A percentile compares a stretch with the other conserved stretches of the same genome.
phyloP scores from a whole-genome alignment of 441 rosid genomes.

The Jatropha multifida region DNA sequence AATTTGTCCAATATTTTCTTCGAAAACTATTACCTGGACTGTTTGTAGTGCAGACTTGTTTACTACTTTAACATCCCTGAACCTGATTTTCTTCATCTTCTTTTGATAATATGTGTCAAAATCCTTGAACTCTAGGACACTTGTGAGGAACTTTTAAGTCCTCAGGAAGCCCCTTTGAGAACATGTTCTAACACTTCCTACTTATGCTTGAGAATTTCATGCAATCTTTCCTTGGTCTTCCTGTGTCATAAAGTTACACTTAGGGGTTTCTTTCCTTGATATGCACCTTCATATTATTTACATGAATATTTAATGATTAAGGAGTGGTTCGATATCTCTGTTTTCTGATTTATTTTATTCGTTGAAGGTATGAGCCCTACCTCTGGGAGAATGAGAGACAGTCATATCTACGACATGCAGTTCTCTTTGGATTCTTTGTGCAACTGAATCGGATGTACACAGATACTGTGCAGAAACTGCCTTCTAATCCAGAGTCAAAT shows the following conservation, averaged over 20 bases:
- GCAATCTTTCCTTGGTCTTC: neutral
- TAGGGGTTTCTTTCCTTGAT: neutral
- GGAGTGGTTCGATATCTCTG: neutral
- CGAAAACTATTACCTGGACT: neutral
- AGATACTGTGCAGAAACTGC: slow-evolving; percentile 80
- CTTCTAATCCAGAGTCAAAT: slow-evolving; percentile 88
- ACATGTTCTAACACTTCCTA: neutral
- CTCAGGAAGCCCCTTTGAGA: neutral
- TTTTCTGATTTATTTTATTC: slow-evolving; percentile 28
- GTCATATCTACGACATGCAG: slow-evolving; percentile 88
- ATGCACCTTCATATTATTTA: neutral
- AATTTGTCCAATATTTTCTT: neutral
- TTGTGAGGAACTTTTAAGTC: neutral
- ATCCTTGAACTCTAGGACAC: neutral
- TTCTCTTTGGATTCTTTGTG: slow-evolving; percentile 97
- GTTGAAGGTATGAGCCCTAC: slow-evolving; percentile 78
- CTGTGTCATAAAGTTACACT: neutral
- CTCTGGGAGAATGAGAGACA: slow-evolving; percentile 95
- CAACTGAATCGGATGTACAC: slow-evolving; percentile 91
- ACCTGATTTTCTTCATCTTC: neutral
- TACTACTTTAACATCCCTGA: neutral
- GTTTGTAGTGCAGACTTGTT: neutral
- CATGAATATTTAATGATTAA: neutral
- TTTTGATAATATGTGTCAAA: neutral
- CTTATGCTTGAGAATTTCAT: neutral